Conservation (phyloP, 2,329 filamentous ascomycete species). For the Trichoderma sp. region DNA sequence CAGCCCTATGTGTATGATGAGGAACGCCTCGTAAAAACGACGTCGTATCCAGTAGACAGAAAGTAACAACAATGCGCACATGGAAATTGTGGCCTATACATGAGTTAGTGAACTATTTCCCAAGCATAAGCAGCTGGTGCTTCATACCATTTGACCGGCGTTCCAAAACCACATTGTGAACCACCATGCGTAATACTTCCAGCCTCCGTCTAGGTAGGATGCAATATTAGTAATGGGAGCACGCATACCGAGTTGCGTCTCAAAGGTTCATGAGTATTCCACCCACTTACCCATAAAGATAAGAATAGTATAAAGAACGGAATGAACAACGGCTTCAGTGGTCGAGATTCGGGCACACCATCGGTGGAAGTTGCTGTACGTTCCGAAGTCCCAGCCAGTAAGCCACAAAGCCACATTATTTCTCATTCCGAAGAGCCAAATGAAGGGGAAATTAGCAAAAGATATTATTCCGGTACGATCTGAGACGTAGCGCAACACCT, state of each 20-base stretch:
- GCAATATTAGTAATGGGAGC: not conserved
- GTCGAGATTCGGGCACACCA: slow-evolving; percentile 63
- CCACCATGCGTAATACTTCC: slow-evolving; percentile 35
- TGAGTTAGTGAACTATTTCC: not conserved
- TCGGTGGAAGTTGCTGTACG: slow-evolving; percentile 65
- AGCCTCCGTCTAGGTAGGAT: slow-evolving; percentile 35
- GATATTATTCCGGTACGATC: slow-evolving; percentile 64
- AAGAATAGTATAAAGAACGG: slow-evolving; percentile 53
- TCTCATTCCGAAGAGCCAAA: slow-evolving; percentile 65
- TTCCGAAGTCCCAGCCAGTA: slow-evolving; percentile 66
- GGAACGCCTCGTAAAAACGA: slow-evolving; percentile 51
- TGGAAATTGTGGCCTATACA: slow-evolving; percentile 40
- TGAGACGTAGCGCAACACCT: slow-evolving; percentile 52
- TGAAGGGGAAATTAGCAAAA: slow-evolving; percentile 59
- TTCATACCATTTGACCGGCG: slow-evolving; percentile 45
- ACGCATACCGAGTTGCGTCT: not conserved
- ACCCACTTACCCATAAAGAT: slow-evolving; percentile 35
- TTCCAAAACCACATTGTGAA: slow-evolving; percentile 48
- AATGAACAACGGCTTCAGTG: slow-evolving; percentile 60
- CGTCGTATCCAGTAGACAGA: slow-evolving; percentile 52
- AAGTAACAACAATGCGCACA: slow-evolving; percentile 44
- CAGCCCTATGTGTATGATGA: slow-evolving; percentile 49
- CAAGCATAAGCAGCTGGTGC: not conserved
- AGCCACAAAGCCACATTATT: slow-evolving; percentile 65
- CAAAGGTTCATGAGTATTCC: accelerated